Base-by-base conservation (phyloP, 108 stramenopile genomes). In the Licmophora abbreviata region DNA sequence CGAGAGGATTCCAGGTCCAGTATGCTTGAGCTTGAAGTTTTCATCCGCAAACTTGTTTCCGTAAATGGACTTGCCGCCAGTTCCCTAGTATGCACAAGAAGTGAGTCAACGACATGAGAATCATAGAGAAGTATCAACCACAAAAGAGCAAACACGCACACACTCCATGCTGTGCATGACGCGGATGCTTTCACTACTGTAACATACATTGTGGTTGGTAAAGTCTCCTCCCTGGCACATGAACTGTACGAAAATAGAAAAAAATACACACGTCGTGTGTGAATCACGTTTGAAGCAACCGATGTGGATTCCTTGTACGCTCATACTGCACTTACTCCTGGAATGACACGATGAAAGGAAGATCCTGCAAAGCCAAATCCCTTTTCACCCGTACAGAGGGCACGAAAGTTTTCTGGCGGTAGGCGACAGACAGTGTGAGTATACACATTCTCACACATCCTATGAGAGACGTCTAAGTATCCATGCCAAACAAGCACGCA, bases 271-370 rank as follows among this genome's bases (percentile, higher is more conserved):
- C 15, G 3, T 18, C 20, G 2, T 40, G 20, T 18, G 38, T n/a
- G 5, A 40, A 5, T 15, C 2, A 5, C 15, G 38, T 40, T 18
- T 40, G 5, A 40, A 40, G 38, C 15, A 4, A 40, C 4, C 3
- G 5, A 18, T 2, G 20, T 15, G 20, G 5, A 35, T 9, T 35
- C 9, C 21, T 26, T 43, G 18, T n/a, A 17, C 5, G 6, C 40
- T 44, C 25, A 42, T 14, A 53, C 15, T 20, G 15, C 9, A 17
- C n/a, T 21, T 18, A 32, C 40, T 30, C 64, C 67, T 54, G 56
- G 97, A 51, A 98, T 97, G 43, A 99, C 83, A 37, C 98, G 85
- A 71, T 99, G 98, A 80, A 99, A 99, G 36, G 58, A 23, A 31
- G 69, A 82, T 26, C 92, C 93, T 63, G 88, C 83, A 61, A 87